phyloP scores from a whole-genome alignment of 2,329 filamentous ascomycete genomes.

The Fusarium sp. region DNA sequence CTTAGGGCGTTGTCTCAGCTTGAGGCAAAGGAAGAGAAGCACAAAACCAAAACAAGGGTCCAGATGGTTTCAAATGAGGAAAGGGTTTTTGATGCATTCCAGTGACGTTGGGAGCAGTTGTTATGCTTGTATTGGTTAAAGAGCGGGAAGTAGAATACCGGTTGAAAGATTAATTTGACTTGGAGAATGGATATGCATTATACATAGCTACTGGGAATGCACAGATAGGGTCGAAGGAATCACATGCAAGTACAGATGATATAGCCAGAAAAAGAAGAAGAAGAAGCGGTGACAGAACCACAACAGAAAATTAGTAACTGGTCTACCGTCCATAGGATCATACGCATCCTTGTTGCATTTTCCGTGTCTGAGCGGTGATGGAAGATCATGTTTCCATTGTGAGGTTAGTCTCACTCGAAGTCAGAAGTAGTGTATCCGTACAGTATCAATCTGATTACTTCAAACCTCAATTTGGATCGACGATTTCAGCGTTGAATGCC shows the following conservation, averaged over 20 bases:
- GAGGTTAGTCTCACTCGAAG: conserved; percentile 12
- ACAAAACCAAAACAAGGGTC: conserved; percentile 7
- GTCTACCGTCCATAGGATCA: not conserved
- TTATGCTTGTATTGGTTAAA: not conserved
- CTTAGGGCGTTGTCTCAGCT: conserved; percentile 30
- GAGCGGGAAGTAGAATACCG: not conserved
- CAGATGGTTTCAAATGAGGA: not conserved
- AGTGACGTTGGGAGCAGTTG: conserved; percentile 26
- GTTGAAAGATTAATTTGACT: not conserved
- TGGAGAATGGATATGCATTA: conserved; percentile 6
- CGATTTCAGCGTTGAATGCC: not conserved
- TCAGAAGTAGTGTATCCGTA: not conserved
- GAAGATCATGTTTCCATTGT: conserved; percentile 10
- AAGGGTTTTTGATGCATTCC: conserved; percentile 18
- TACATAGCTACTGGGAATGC: not conserved
- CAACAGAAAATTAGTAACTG: conserved; percentile 1
- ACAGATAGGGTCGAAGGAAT: not conserved
- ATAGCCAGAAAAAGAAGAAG: conserved; percentile 18
- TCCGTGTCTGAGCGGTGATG: conserved; percentile 26
- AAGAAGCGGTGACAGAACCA: conserved; percentile 28
- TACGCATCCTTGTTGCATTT: not conserved
- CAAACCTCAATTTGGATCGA: not conserved
- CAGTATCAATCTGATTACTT: not conserved
- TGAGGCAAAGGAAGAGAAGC: not conserved
- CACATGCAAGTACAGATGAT: conserved; percentile 22